Percentiles rank a stretch among this genome's conserved stretches.
Conservation (phyloP, 345 rosid species). For the Citrus maxima region DNA sequence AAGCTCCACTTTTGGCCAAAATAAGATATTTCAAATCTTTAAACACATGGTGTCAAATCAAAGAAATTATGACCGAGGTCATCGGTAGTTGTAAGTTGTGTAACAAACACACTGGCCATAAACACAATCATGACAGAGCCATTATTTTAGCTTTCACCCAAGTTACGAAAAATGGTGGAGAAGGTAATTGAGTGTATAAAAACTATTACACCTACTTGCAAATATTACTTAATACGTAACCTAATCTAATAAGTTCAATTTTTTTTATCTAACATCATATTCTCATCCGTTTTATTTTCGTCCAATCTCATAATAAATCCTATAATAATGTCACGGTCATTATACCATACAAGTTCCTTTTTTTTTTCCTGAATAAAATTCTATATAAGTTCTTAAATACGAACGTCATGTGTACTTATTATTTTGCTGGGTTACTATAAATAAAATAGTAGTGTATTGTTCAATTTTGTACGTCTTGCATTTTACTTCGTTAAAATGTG, state of each 20-base stretch:
- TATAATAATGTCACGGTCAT: not conserved
- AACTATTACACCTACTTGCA: not conserved
- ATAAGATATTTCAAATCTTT: not conserved
- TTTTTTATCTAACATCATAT: not conserved
- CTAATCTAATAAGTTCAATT: not conserved
- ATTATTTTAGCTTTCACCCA: not conserved
- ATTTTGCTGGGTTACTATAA: no score
- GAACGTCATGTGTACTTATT: not conserved
- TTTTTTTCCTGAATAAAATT: no score
- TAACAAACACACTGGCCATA: not conserved
- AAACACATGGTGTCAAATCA: not conserved
- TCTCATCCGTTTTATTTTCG: not conserved
- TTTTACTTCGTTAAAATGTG: no score
- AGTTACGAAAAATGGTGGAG: not conserved
- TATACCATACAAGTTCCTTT: no score
- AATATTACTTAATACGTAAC: not conserved
- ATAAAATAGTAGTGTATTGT: not conserved
- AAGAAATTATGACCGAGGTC: not conserved
- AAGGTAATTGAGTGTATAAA: not conserved
- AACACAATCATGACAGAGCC: not conserved
- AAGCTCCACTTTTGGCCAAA: no score
- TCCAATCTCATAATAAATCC: not conserved
- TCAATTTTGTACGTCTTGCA: not conserved
- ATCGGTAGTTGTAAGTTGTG: not conserved
- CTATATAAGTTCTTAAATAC: no score